These are phyloP conservation scores for Phoma herbarum DNA, from an alignment of 2,329 filamentous ascomycete species.

Conservation along the genomic window DNA sequence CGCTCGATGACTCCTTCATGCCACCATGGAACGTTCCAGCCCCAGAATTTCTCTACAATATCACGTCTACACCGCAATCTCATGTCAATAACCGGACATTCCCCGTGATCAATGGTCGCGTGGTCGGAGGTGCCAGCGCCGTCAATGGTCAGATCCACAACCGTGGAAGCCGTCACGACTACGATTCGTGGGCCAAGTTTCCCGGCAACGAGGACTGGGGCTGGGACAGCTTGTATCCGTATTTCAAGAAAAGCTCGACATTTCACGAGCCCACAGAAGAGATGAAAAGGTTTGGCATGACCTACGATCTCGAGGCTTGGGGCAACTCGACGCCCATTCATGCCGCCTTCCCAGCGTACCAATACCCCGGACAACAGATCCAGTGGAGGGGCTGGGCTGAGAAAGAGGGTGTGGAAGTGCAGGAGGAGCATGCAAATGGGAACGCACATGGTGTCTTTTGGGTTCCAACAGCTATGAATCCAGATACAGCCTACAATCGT, in stretches of 20 bases:
- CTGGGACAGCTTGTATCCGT: constrained; percentile 7
- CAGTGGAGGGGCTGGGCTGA: constrained; percentile 13
- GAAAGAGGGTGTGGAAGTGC: constrained; percentile 1
- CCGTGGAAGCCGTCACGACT: constrained; percentile 5
- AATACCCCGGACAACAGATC: constrained; percentile 24
- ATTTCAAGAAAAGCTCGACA: constrained; percentile 20
- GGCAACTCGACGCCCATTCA: constrained; percentile 19
- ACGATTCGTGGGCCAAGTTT: constrained; percentile 6
- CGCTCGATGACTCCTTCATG: constrained; percentile 33
- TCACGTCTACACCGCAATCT: constrained; percentile 31
- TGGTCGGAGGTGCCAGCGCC: constrained; percentile 37
- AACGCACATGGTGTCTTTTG: constrained; percentile 9
- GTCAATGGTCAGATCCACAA: constrained; percentile 39
- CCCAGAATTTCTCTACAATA: constrained; percentile 34
- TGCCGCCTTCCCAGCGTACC: constrained; percentile 17
- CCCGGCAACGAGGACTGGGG: constrained; percentile 7
- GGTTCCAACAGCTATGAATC: constrained; percentile 24
- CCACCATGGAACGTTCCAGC: constrained; percentile 34
- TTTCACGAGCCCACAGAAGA: constrained; percentile 27
- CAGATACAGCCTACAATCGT: constrained; percentile 42
- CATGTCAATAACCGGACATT: constrained; percentile 21
- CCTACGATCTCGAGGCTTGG: constrained; percentile 24
- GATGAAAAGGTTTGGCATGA: constrained; percentile 25
- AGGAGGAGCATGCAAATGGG: constrained; percentile 6
- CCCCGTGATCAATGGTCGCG: constrained; percentile 9